A percentile compares a stretch with the other conserved stretches of the same genome.
Conservation (phyloP, 495 filamentous ascomycete genomes). For the Collariella sp. region DNA sequence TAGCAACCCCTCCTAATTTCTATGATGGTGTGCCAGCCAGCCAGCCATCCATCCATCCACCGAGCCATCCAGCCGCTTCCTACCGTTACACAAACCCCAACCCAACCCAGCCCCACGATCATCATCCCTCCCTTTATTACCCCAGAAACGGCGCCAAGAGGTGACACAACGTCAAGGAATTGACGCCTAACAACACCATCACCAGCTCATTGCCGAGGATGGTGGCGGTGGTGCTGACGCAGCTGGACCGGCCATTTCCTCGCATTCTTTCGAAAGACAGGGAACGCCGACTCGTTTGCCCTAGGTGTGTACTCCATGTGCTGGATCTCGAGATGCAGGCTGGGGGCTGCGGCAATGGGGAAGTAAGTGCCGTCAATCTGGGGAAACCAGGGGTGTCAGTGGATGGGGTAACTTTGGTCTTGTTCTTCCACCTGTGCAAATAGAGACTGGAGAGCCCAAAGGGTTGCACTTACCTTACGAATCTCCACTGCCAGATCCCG, state of each 20-base stretch:
- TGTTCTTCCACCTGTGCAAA: background rate
- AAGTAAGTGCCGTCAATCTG: conserved; percentile 14
- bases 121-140: background rate
- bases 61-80: background rate
- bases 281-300: conserved; percentile 12
- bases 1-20: background rate
- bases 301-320: conserved; percentile 12
- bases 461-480: conserved; percentile 10
- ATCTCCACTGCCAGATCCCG: conserved; percentile 16
- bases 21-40: background rate
- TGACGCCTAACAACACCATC: conserved; percentile 11
- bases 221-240: background rate
- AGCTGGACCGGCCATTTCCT: conserved; percentile 15
- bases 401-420: background rate
- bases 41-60: background rate
- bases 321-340: conserved; percentile 20
- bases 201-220: too few species aligned
- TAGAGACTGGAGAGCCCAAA: background rate
- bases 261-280: conserved; percentile 14
- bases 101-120: background rate
- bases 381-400: background rate
- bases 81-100: conserved; percentile 5
- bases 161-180: conserved; percentile 8
- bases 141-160: conserved; percentile 3
- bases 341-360: conserved; percentile 8